A percentile compares a stretch with the other conserved stretches of the same genome.
Evolutionary conservation across 1,284 basidiomycete species (phyloP).

Genomic region (Takashimella tepidaria): DNA sequence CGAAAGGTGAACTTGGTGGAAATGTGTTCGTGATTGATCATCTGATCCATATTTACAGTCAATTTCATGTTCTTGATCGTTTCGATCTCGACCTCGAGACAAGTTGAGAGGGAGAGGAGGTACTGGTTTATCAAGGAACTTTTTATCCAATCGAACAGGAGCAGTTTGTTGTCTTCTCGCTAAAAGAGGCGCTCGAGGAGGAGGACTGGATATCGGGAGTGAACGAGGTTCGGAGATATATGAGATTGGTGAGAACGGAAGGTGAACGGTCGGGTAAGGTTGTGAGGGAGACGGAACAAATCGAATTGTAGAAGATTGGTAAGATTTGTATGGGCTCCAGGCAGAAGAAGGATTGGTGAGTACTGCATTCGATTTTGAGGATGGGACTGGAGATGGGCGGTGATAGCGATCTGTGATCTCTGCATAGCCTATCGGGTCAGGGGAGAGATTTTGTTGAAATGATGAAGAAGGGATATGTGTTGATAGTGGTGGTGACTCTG

Average conservation of each 20-base stretch:
- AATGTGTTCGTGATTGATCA: neutral
- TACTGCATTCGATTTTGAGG: no score
- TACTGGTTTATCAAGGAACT: constrained; percentile 12
- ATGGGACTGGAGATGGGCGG: constrained; percentile 4
- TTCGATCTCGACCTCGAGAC: neutral
- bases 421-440: constrained; percentile 1
- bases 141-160: neutral
- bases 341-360: no score
- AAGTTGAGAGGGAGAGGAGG: constrained; percentile 18
- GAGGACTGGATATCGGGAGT: neutral
- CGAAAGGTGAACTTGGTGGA: no score
- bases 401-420: constrained; percentile 13
- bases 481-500: neutral
- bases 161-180: neutral
- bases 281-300: constrained; percentile 8
- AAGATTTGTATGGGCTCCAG: no score
- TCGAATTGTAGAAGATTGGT: constrained; percentile 10
- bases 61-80: no score
- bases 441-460: neutral
- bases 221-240: neutral
- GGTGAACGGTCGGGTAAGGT: neutral
- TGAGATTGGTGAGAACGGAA: neutral
- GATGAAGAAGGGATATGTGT: neutral
- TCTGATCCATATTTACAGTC: no score
- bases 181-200: neutral